Evolutionary conservation across 2,329 filamentous ascomycete species (phyloP).

Genomic region (Aspergillus niger): DNA sequence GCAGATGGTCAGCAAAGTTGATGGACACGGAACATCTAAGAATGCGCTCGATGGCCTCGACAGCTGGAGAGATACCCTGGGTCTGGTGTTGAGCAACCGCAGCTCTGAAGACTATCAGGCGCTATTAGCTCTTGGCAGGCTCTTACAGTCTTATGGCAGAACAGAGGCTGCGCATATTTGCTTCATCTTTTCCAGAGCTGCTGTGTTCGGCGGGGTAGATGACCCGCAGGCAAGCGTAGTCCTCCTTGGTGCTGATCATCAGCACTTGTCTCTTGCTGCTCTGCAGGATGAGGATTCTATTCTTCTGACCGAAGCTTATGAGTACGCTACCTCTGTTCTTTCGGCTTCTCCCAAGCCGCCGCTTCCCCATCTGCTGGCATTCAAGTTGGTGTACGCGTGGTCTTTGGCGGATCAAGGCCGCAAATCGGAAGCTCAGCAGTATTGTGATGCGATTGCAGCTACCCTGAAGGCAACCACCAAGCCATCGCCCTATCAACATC

Average conservation of each 20-base stretch:
- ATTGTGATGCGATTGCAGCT: conserved; percentile 80
- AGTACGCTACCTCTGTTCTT: conserved; percentile 79
- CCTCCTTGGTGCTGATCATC: conserved; percentile 81
- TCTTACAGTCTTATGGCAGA: conserved; percentile 82
- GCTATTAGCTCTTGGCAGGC: conserved; percentile 74
- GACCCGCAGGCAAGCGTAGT: conserved; percentile 78
- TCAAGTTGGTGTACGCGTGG: conserved; percentile 88
- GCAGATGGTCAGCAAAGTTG: conserved; percentile 78
- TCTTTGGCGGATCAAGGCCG: conserved; percentile 81
- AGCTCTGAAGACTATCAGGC: conserved; percentile 77
- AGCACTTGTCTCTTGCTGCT: conserved; percentile 68
- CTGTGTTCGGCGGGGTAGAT: conserved; percentile 78
- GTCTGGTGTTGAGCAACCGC: conserved; percentile 83
- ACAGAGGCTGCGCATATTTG: conserved; percentile 92
- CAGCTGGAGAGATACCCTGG: conserved; percentile 89
- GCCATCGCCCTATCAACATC: conserved; percentile 83
- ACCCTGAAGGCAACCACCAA: conserved; percentile 80
- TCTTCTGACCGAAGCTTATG: conserved; percentile 94
- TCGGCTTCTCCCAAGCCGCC: conserved; percentile 58
- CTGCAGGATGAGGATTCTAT: conserved; percentile 80
- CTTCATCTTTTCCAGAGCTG: conserved; percentile 78
- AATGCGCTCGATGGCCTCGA: conserved; percentile 83
- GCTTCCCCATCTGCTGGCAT: conserved; percentile 81
- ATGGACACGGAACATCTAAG: conserved; percentile 61
- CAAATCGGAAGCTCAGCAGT: conserved; percentile 80